These are phyloP conservation scores for Blastobotrys apis DNA, from an alignment of 1,139 yeast genomes.

Conservation along the genomic window DNA sequence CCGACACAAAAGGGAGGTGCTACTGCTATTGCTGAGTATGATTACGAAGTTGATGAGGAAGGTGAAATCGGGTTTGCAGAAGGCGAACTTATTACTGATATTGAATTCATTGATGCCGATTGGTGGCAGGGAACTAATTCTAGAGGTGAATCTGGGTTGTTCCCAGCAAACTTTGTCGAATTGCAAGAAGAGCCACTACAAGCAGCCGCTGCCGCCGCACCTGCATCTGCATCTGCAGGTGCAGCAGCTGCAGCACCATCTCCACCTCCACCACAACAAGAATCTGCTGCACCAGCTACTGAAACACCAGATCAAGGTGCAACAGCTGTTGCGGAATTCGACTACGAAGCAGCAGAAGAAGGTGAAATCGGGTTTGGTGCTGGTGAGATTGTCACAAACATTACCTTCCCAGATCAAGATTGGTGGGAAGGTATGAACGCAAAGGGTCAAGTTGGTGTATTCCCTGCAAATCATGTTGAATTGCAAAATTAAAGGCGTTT, in stretches of 20 bases:
- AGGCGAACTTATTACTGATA: constrained; percentile 60
- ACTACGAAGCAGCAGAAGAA: constrained; percentile 85
- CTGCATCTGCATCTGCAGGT: constrained; percentile 22
- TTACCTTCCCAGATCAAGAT: constrained; percentile 87
- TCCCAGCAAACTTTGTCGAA: constrained; percentile 69
- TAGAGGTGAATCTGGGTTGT: constrained; percentile 61
- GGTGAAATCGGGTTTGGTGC: constrained; percentile 81
- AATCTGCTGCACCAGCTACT: constrained; percentile 28
- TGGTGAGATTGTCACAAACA: constrained; percentile 74
- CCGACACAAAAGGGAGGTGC: constrained; percentile 13
- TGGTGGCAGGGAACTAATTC: constrained; percentile 79
- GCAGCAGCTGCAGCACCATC: constrained; percentile 29
- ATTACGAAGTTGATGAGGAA: constrained; percentile 69
- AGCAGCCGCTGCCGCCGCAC: constrained; percentile 21
- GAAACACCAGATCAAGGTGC: constrained; percentile 18
- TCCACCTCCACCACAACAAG: constrained; percentile 26
- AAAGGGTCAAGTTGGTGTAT: constrained; percentile 72
- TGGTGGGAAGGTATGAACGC: constrained; percentile 89
- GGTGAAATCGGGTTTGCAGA: constrained; percentile 64
- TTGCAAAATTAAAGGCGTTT: constrained; percentile 37
- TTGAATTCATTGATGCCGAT: constrained; percentile 67
- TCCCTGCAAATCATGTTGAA: constrained; percentile 85
- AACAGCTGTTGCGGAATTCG: constrained; percentile 75
- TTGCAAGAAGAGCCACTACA: constrained; percentile 32
- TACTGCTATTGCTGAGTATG: constrained; percentile 54